These are phyloP conservation scores for Hymenotorrendiella dingleyae DNA, from an alignment of 2,329 filamentous ascomycete genomes.

Conservation along the genomic window DNA sequence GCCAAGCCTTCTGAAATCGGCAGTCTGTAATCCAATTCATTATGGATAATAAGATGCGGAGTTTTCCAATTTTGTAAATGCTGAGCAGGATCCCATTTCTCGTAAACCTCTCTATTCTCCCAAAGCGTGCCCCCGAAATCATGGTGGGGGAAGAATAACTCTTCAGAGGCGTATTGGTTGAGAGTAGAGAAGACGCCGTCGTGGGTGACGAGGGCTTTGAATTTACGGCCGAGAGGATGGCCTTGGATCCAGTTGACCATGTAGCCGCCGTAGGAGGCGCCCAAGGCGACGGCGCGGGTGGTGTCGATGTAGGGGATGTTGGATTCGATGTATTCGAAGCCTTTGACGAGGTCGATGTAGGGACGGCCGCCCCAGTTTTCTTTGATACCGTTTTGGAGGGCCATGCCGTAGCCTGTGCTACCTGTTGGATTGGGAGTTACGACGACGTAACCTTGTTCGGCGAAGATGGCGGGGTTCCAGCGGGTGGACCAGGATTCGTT, in stretches of 20 bases:
- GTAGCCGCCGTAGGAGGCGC: constrained; percentile 69
- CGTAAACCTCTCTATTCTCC: constrained; percentile 57
- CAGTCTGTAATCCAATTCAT: constrained; percentile 81
- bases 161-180: constrained; percentile 58
- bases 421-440: constrained; percentile 80
- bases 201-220: constrained; percentile 84
- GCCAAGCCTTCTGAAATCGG: constrained; percentile 73
- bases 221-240: constrained; percentile 71
- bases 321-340: constrained; percentile 66
- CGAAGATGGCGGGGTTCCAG: constrained; percentile 83
- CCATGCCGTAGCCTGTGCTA: constrained; percentile 75
- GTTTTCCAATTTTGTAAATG: constrained; percentile 53
- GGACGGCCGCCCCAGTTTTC: constrained; percentile 80
- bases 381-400: constrained; percentile 68
- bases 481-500: constrained; percentile 50
- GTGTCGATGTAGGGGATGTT: constrained; percentile 66
- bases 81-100: constrained; percentile 62
- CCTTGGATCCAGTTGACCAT: constrained; percentile 94
- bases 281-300: constrained; percentile 62
- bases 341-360: constrained; percentile 74
- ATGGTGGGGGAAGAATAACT: constrained; percentile 65
- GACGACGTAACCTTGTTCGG: constrained; percentile 81
- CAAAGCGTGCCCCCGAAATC: constrained; percentile 52
- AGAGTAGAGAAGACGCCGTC: constrained; percentile 76
- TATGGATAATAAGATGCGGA: constrained; percentile 86